These are phyloP conservation scores for Quercus lobata DNA, from an alignment of 331 rosid species.

Conservation along the genomic window DNA sequence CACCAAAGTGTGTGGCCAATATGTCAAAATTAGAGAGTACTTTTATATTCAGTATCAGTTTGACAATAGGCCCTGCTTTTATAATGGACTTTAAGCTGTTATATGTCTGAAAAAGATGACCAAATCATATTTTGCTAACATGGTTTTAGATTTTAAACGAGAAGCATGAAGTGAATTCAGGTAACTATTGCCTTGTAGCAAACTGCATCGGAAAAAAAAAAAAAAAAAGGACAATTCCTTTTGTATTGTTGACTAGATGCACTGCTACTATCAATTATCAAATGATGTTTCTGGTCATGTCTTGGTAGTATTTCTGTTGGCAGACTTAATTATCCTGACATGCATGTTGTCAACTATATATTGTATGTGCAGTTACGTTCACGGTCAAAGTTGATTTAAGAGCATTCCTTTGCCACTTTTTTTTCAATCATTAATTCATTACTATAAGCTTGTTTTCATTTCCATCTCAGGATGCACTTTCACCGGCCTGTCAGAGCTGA, in stretches of 20 bases:
- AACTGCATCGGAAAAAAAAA: not conserved
- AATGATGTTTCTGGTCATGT: not conserved
- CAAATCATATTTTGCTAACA: not conserved
- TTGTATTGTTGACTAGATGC: not conserved
- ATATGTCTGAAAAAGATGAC: not conserved
- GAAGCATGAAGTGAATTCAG: not conserved
- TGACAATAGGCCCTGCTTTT: not conserved
- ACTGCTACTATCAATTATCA: not conserved
- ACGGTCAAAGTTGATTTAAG: not conserved
- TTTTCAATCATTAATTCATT: not conserved
- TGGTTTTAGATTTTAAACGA: not conserved
- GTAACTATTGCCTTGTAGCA: not conserved
- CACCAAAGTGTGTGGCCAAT: not conserved
- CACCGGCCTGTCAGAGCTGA: constrained; percentile 86
- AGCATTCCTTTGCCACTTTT: not conserved
- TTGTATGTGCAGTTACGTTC: not conserved
- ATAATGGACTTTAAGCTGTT: not conserved
- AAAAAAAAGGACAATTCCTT: not conserved
- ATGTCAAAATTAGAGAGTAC: not conserved
- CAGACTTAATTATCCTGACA: not conserved
- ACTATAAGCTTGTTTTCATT: constrained; percentile 2
- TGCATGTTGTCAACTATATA: not conserved
- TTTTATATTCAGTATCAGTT: not conserved
- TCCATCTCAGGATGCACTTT: constrained; percentile 75
- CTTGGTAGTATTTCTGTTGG: not conserved